Conservation (phyloP, 345 rosid genomes). For the Eucalyptus tenuipes region DNA sequence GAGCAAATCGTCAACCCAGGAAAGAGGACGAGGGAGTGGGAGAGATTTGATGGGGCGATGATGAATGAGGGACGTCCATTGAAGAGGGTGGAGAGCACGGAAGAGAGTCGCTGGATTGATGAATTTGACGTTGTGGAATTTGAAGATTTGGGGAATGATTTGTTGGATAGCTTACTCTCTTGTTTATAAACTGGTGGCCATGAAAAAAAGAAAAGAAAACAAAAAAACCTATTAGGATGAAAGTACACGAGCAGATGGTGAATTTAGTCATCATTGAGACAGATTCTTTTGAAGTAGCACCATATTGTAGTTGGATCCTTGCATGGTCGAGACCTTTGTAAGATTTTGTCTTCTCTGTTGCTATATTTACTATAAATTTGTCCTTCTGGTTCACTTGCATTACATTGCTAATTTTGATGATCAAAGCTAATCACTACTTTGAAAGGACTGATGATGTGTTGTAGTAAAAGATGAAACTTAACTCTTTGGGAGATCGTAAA, state of each 20-base stretch:
- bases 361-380: not conserved
- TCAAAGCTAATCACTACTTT: not conserved
- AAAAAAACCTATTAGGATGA: not conserved
- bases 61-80: slow-evolving; percentile 4
- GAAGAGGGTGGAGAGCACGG: slow-evolving; percentile 14
- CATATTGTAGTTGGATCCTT: not conserved
- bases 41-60: not conserved
- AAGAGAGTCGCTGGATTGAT: slow-evolving; percentile 6
- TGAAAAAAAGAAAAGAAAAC: rapidly evolving
- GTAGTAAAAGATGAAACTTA: not conserved
- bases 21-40: not conserved
- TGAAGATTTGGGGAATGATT: slow-evolving; percentile 67
- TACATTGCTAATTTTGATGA: not conserved
- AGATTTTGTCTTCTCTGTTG: not conserved
- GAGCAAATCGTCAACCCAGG: not conserved
- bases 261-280: not conserved
- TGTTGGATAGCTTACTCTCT: slow-evolving; percentile 45
- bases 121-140: slow-evolving; percentile 31
- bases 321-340: not conserved
- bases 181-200: slow-evolving; percentile 18
- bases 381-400: not conserved
- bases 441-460: not conserved
- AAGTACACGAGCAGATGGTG: not conserved
- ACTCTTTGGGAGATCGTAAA: not conserved
- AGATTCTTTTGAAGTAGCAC: not conserved